A percentile compares a stretch with the other conserved stretches of the same genome.
Conservation (phyloP, 495 filamentous ascomycete species). For the Xylaria telfairii region DNA sequence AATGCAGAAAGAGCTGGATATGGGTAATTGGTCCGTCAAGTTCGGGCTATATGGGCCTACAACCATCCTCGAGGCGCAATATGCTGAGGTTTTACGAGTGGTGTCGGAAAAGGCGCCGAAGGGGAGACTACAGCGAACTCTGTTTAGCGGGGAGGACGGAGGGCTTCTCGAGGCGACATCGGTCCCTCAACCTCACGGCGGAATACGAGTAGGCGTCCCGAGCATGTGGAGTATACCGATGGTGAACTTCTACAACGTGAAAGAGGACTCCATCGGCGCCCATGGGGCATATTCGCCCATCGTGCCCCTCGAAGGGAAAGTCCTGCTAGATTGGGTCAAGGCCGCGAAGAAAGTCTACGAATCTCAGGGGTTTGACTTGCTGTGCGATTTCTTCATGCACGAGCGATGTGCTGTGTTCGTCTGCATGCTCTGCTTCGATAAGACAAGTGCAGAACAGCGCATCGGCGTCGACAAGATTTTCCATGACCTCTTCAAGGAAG, state of each 20-base stretch:
- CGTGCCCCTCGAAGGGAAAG: constrained; percentile 46
- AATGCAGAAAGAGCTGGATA: constrained; percentile 49
- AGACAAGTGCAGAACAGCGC: constrained; percentile 44
- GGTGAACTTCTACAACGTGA: constrained; percentile 46
- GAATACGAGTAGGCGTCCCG: constrained; percentile 49
- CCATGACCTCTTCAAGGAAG: constrained; percentile 42
- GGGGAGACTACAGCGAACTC: constrained; percentile 42
- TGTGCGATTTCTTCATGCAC: constrained; percentile 54
- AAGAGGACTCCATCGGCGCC: constrained; percentile 42
- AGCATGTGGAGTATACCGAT: constrained; percentile 49
- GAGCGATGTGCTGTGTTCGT: constrained; percentile 50
- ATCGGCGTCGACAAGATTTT: constrained; percentile 40
- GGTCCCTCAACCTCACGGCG: constrained; percentile 43
- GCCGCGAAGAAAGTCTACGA: constrained; percentile 46
- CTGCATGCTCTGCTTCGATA: constrained; percentile 53
- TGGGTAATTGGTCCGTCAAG: constrained; percentile 53
- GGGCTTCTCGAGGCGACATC: constrained; percentile 45
- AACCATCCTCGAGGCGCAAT: constrained; percentile 52
- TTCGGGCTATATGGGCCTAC: constrained; percentile 56
- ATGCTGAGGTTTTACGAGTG: constrained; percentile 50
- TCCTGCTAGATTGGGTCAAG: constrained; percentile 47
- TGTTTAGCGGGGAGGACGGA: constrained; percentile 47
- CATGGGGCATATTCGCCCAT: constrained; percentile 53
- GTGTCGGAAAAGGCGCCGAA: constrained; percentile 40
- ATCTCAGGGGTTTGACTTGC: constrained; percentile 48